A percentile compares a stretch with the other conserved stretches of the same genome.
Conservation (phyloP, 2,329 filamentous ascomycete genomes). For the Colletotrichum liaoningense region DNA sequence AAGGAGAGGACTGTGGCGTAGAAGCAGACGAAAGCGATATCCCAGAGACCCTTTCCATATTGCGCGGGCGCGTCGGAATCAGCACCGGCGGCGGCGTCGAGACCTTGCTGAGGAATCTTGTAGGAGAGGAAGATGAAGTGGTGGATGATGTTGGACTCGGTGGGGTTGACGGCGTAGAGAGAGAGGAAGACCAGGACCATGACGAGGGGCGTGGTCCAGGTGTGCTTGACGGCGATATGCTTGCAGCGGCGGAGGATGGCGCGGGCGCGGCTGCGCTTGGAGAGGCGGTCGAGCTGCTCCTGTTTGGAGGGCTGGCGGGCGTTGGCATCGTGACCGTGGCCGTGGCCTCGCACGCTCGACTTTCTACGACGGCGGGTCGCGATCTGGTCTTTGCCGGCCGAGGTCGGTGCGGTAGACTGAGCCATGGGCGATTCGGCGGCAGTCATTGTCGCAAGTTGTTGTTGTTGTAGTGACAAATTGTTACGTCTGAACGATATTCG, state of each 20-base stretch:
- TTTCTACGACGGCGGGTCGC: conserved; percentile 31
- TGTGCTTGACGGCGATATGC: conserved; percentile 35
- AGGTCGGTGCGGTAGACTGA: conserved; percentile 16
- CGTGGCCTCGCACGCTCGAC: conserved; percentile 32
- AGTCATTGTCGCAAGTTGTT: conserved; percentile 18
- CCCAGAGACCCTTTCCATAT: conserved; percentile 77
- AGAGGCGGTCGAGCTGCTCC: conserved; percentile 32
- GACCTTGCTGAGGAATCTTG: conserved; percentile 59
- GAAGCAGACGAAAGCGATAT: conserved; percentile 78
- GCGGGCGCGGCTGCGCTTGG: conserved; percentile 31
- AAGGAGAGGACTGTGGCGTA: conserved; percentile 79
- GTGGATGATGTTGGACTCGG: conserved; percentile 71
- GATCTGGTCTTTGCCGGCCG: conserved; percentile 25
- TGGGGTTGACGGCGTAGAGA: conserved; percentile 72
- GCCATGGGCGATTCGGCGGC: conserved; percentile 25
- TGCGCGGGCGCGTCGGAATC: conserved; percentile 56
- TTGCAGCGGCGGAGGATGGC: conserved; percentile 33
- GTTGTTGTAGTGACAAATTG: neutral
- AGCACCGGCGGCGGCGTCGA: conserved; percentile 39
- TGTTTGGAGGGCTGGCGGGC: conserved; percentile 17
- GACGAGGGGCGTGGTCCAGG: conserved; percentile 64
- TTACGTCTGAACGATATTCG: neutral
- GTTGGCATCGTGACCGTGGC: conserved; percentile 6
- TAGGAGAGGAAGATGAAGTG: conserved; percentile 79
- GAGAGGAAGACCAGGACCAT: conserved; percentile 64